Evolutionary conservation across 2,329 filamentous ascomycete species (phyloP).

Genomic region (Ophiocordyceps camponoti-floridani): DNA sequence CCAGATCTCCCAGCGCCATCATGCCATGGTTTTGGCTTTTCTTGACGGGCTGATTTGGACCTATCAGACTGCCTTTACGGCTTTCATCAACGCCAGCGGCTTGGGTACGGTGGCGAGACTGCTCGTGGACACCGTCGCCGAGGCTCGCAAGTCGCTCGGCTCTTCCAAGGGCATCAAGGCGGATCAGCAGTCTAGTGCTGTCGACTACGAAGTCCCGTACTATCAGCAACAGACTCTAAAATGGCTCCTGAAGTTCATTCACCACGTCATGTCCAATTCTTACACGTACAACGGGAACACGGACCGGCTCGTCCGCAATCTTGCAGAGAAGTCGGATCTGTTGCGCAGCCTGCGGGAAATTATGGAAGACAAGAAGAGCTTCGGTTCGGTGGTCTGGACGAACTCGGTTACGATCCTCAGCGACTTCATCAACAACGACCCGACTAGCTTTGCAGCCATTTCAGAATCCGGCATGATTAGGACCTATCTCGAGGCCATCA

Average conservation of each 20-base stretch:
- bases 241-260: slow-evolving; percentile 88
- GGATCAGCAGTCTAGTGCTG: slow-evolving; percentile 55
- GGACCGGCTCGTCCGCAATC: slow-evolving; percentile 74
- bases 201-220: slow-evolving; percentile 88
- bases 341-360: slow-evolving; percentile 64
- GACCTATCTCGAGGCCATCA: slow-evolving; percentile 70
- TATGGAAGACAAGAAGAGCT: slow-evolving; percentile 60
- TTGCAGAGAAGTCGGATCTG: slow-evolving; percentile 83
- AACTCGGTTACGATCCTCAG: slow-evolving; percentile 82
- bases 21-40: slow-evolving; percentile 71
- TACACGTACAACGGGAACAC: slow-evolving; percentile 57
- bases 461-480: slow-evolving; percentile 84
- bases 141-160: slow-evolving; percentile 47
- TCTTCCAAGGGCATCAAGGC: slow-evolving; percentile 53
- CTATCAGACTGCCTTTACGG: slow-evolving; percentile 67
- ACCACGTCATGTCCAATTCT: slow-evolving; percentile 79
- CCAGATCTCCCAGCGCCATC: slow-evolving; percentile 61
- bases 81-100: slow-evolving; percentile 65
- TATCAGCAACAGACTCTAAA: slow-evolving; percentile 87
- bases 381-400: slow-evolving; percentile 90
- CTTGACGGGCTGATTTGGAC: slow-evolving; percentile 77
- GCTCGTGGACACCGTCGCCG: slow-evolving; percentile 59
- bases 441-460: slow-evolving; percentile 91
- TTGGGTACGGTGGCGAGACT: slow-evolving; percentile 83
- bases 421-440: slow-evolving; percentile 96